Evolutionary conservation across 2,329 filamentous ascomycete genomes (phyloP), one percentile per base, ranked within the genome.

Genomic region (Pestalotiopsis sp.): DNA sequence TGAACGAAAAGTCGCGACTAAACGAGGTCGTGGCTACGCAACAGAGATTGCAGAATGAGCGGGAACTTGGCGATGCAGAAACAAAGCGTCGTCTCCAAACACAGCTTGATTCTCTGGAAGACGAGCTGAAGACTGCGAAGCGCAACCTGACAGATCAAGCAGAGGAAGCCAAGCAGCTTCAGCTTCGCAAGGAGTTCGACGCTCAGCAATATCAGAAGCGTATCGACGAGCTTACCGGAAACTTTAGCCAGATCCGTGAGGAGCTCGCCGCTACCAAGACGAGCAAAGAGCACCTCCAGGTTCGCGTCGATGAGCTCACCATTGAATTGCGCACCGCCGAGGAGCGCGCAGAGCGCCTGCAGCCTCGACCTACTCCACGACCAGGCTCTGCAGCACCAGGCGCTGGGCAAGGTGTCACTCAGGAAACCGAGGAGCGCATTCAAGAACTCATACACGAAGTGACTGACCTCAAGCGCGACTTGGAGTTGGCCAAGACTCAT

Each of bases 1-100:
- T 92, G 57, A 93, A 97, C 70, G 96, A 99, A 78, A 93, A 94
- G 72, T 89, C 91, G 61, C 89, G 95, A 38, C 87, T 98, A 4
- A 97, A 95, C 80, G 91, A 90, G 68, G 86, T 97, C 39, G 89
- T 98, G 61, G 89, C 92, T 4, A 94, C 93, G 67, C 89, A 98
- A 64, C 95, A 98, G 76, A 95, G 90, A 17, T 86, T 98, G 41
- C 91, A 97, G 72, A 98, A 98, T 74, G 95, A 99, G 81, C 93
- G 94, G 52, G 95, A 97, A 75, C 87, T 96, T 63, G 85, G 90
- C 2, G 95, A 98, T 69, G 89, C 92, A 0, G 96, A 99, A 79
- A 90, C 87, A 25, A 90, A 93, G 72, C 91, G 95, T 67, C 90
- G 95, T 72, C 84, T 97, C 1, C 94, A 97, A 76, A 83, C 86